Conservation (phyloP, 1,139 yeast species). For the Yamadazyma siamensis region DNA sequence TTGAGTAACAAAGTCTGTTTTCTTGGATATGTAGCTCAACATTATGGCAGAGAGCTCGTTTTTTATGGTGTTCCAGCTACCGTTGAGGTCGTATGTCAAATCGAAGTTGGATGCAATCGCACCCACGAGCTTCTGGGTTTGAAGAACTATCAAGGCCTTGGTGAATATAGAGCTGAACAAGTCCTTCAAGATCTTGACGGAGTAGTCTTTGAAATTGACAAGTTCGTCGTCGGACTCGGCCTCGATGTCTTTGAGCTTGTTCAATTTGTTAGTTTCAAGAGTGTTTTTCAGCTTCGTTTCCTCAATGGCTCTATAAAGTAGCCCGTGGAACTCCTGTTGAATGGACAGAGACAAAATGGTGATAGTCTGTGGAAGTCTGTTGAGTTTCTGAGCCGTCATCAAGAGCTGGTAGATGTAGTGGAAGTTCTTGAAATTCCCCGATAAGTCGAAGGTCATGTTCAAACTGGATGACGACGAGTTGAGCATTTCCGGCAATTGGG, state of each 20-base stretch:
- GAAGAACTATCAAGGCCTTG: constrained; percentile 61
- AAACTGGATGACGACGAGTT: constrained; percentile 7
- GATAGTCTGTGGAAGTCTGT: constrained; percentile 60
- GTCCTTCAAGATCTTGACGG: constrained; percentile 62
- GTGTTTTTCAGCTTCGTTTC: constrained; percentile 54
- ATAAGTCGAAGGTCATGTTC: constrained; percentile 11
- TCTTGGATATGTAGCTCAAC: constrained; percentile 47
- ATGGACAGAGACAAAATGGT: constrained; percentile 47
- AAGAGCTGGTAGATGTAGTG: constrained; percentile 55
- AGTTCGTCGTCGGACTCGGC: constrained; percentile 19
- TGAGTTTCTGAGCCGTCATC: constrained; percentile 58
- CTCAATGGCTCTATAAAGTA: constrained; percentile 61
- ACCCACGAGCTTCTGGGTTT: constrained; percentile 63
- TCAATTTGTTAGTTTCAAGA: constrained; percentile 27
- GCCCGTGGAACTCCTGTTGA: constrained; percentile 42
- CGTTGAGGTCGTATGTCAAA: constrained; percentile 33
- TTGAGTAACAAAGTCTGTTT: constrained; percentile 6
- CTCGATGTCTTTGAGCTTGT: constrained; percentile 26
- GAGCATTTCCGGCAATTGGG: constrained; percentile 29
- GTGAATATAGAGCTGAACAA: constrained; percentile 67
- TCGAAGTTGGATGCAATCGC: constrained; percentile 37
- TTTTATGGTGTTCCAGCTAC: constrained; percentile 58
- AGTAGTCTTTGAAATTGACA: constrained; percentile 40
- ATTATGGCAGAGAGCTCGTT: constrained; percentile 58
- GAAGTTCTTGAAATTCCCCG: constrained; percentile 12